These are phyloP conservation scores for Starmerella sirachaensis DNA, from an alignment of 805 yeast genomes.

Conservation along the genomic window DNA sequence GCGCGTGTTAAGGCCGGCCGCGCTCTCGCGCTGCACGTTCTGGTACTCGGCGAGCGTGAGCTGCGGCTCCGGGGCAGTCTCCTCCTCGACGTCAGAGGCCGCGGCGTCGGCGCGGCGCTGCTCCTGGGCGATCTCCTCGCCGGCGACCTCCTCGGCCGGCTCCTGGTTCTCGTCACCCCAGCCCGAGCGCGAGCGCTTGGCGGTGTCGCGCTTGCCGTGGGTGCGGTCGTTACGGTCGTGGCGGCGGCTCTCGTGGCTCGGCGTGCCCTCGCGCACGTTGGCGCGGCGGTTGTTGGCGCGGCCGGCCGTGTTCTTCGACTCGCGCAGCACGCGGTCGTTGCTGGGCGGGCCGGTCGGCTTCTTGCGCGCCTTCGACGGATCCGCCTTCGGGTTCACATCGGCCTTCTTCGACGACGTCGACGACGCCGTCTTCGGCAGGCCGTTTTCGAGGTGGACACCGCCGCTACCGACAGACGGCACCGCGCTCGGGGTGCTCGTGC, in stretches of 20 bases:
- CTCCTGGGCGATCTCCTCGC: slow-evolving; percentile 32
- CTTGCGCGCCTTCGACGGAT: slow-evolving; percentile 52
- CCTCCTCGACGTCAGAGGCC: slow-evolving; percentile 35
- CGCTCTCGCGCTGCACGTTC: slow-evolving; percentile 34
- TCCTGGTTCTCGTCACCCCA: slow-evolving; percentile 77
- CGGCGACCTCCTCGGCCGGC: slow-evolving; percentile 49
- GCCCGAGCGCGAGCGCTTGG: slow-evolving; percentile 70
- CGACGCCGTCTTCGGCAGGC: slow-evolving; percentile 44
- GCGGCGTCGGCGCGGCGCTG: slow-evolving; percentile 31
- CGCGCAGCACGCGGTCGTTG: slow-evolving; percentile 78
- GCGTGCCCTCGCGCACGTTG: slow-evolving; percentile 38
- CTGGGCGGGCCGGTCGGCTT: slow-evolving; percentile 45
- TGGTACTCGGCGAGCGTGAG: slow-evolving; percentile 74
- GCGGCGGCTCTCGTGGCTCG: slow-evolving; percentile 42
- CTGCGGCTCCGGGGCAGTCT: slow-evolving; percentile 35
- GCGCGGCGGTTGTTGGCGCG: slow-evolving; percentile 42
- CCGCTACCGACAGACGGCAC: slow-evolving; percentile 16
- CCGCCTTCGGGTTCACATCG: slow-evolving; percentile 36
- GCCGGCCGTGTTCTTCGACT: slow-evolving; percentile 50
- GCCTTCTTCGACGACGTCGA: slow-evolving; percentile 75
- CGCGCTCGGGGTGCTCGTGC: too few relatives aligned
- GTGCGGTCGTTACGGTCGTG: slow-evolving; percentile 65
- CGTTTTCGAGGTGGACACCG: slow-evolving; percentile 18
- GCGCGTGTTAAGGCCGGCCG: slow-evolving; percentile 25
- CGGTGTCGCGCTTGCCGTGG: slow-evolving; percentile 73